phyloP scores from a whole-genome alignment of 2,329 filamentous ascomycete species.

The Ceratocystis ficicola region DNA sequence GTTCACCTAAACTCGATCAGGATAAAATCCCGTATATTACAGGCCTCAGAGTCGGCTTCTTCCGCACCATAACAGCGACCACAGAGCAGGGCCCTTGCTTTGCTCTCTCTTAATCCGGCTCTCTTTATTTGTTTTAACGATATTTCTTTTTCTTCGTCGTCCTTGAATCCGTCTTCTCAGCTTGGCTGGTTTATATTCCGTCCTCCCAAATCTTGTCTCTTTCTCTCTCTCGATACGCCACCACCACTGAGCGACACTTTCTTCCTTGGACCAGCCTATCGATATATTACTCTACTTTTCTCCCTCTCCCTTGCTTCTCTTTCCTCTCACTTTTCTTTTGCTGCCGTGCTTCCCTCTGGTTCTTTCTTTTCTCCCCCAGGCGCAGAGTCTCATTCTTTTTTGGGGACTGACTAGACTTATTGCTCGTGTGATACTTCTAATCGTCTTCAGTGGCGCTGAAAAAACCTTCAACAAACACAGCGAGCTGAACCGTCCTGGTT shows the following conservation, averaged over 20 bases:
- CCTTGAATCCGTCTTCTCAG: background rate
- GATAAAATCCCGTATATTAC: constrained; percentile 10
- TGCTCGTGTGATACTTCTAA: background rate
- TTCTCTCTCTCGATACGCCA: no score
- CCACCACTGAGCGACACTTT: no score
- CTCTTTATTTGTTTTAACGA: constrained; percentile 4
- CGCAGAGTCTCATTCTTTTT: background rate
- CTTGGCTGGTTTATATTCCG: background rate
- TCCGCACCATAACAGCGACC: background rate
- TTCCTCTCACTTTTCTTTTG: background rate
- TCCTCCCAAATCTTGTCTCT: no score
- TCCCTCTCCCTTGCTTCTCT: background rate
- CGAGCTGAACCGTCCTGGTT: constrained; percentile 6
- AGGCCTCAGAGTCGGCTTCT: constrained; percentile 4
- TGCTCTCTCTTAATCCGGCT: background rate
- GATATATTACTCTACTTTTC: background rate
- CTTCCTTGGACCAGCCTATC: no score
- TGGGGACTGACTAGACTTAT: background rate
- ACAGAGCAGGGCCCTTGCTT: background rate
- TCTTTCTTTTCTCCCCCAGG: background rate
- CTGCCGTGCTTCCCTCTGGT: background rate
- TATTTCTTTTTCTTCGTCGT: background rate
- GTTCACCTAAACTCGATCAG: constrained; percentile 13
- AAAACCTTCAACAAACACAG: background rate
- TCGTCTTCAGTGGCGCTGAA: background rate